Percentiles rank a stretch among this genome's conserved stretches.
Conservation (phyloP, 1,284 basidiomycete genomes). For the Tetrapyrgos nigripes region DNA sequence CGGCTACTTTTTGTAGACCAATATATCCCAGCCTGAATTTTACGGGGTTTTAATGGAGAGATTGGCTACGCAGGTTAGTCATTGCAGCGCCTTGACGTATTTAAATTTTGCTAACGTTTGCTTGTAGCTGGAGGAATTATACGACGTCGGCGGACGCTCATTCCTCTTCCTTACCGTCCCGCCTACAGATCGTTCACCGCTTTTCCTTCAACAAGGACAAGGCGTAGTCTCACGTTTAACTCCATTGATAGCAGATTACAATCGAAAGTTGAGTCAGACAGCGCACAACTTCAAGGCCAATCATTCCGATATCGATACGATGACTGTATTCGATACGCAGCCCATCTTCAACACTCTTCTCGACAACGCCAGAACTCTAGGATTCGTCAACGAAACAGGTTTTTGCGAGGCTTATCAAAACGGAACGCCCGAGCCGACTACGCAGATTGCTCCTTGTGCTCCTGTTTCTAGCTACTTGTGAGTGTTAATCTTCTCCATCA, state of each 20-base stretch:
- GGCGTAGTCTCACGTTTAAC: constrained; percentile 43
- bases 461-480: constrained; percentile 72
- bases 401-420: constrained; percentile 65
- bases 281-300: constrained; percentile 46
- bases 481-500: constrained; percentile 29
- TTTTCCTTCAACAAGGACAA: constrained; percentile 56
- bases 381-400: constrained; percentile 64
- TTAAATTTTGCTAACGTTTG: neutral
- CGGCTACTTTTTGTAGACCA: constrained; percentile 47
- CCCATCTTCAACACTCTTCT: constrained; percentile 64
- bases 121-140: constrained; percentile 57
- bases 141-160: constrained; percentile 59
- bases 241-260: constrained; percentile 55
- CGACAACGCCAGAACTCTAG: constrained; percentile 55
- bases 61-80: constrained; percentile 59
- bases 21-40: constrained; percentile 58
- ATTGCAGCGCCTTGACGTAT: neutral
- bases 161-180: constrained; percentile 76
- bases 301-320: constrained; percentile 48
- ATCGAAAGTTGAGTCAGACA: constrained; percentile 48
- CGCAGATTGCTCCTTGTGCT: constrained; percentile 61
- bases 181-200: constrained; percentile 64
- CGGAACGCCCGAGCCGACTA: constrained; percentile 56
- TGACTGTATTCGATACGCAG: constrained; percentile 61
- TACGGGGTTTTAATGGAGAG: constrained; percentile 58